phyloP scores from a whole-genome alignment of 495 filamentous ascomycete genomes.

The Podospora fimiseda region DNA sequence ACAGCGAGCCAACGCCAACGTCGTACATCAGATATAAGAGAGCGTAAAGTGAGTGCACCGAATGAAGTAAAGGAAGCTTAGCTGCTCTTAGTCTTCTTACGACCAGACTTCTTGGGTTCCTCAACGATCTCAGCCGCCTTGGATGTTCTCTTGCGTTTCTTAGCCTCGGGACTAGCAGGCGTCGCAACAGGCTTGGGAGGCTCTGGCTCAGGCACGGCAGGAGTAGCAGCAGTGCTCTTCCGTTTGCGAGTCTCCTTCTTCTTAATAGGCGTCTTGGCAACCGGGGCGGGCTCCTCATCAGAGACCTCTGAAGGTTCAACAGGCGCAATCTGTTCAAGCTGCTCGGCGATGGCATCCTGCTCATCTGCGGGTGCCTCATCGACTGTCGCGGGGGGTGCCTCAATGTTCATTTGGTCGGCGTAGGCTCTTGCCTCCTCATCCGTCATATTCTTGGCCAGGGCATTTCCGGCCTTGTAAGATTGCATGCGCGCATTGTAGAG shows the following conservation, averaged over 20 bases:
- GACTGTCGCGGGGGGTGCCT: constrained; percentile 35
- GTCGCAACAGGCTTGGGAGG: constrained; percentile 48
- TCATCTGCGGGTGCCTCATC: constrained; percentile 50
- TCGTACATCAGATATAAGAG: constrained; percentile 11
- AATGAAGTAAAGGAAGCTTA: constrained; percentile 12
- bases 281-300: constrained; percentile 31
- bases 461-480: constrained; percentile 65
- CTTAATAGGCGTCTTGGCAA: constrained; percentile 42
- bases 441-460: constrained; percentile 55
- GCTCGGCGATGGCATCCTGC: constrained; percentile 52
- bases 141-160: constrained; percentile 61
- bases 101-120: constrained; percentile 48
- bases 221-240: constrained; percentile 38
- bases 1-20: constrained; percentile 1
- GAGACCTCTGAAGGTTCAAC: constrained; percentile 36
- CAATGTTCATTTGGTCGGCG: constrained; percentile 48
- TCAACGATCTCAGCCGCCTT: constrained; percentile 39
- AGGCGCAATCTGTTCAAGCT: constrained; percentile 44
- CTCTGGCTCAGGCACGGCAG: constrained; percentile 45
- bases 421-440: constrained; percentile 52
- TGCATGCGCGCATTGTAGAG: constrained; percentile 65
- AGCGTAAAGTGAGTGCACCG: not conserved
- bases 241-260: constrained; percentile 44
- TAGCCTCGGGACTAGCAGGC: constrained; percentile 44
- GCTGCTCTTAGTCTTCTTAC: constrained; percentile 44